Evolutionary conservation across 257 asterid genomes (phyloP).

Genomic region (Solanum pimpinellifolium): DNA sequence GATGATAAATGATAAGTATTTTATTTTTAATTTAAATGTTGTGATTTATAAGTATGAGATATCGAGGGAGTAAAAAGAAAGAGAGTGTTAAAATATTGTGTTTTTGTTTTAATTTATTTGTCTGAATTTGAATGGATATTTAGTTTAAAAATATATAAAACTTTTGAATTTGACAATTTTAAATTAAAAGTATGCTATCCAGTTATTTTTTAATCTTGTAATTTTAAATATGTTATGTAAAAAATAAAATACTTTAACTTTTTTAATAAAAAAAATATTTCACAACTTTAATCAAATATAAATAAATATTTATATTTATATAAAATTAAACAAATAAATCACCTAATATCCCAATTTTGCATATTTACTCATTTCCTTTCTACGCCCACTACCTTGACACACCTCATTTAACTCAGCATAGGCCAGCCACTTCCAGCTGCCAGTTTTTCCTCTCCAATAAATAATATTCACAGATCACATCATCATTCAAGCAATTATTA

Average conservation of each 20-base stretch:
- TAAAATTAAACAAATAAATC: neutral
- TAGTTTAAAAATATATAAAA: neutral
- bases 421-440: neutral
- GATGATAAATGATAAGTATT: too few species aligned
- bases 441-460: neutral
- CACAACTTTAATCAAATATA: fast-evolving
- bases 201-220: too few species aligned
- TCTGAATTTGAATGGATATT: neutral
- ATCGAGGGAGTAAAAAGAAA: neutral
- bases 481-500: neutral
- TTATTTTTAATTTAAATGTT: too few species aligned
- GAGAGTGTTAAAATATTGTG: neutral
- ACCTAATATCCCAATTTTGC: neutral
- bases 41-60: too few species aligned
- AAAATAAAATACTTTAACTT: too few species aligned
- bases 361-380: neutral
- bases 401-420: neutral
- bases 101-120: fast-evolving
- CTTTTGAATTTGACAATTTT: neutral
- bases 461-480: neutral
- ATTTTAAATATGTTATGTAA: too few species aligned
- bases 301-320: neutral
- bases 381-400: neutral
- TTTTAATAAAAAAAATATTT: too few species aligned
- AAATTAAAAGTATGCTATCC: neutral